Base-by-base conservation (phyloP, 1,284 basidiomycete species). In the Trichosporon ovoides region DNA sequence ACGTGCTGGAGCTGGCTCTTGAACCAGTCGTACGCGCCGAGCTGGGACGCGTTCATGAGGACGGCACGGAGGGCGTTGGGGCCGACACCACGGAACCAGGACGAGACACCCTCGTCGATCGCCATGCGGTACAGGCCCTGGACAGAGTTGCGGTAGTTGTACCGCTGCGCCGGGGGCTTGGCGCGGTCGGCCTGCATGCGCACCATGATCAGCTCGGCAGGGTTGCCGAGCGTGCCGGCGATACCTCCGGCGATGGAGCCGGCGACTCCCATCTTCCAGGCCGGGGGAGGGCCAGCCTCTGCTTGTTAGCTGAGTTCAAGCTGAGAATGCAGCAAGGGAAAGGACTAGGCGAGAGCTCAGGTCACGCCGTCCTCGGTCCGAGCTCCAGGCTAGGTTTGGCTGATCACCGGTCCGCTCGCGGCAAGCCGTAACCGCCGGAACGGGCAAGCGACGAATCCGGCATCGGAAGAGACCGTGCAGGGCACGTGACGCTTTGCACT, bases 21-120 rank as follows among this genome's bases (percentile, higher is more conserved):
- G 83, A 92, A 92, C 71, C 88, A 89, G 75, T 94, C 91, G 72
- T 94, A 94, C 20, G 88, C 90, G 3, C 89, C 91, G 16, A 94
- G 84, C 75, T 95, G 91, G 74, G 86, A 88, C 40, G 89, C 88
- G 74, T 93, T 94, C 91, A 94, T 94, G 62, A 95, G 76, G 3
- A 94, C 73, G 1, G 89, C 87, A 72, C 91, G 84, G 71, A 91
- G 85, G 11, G 90, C 85, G 68, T 94, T 95, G 1, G 91, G 91
- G 0, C 83, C 86, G 7, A 89, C 81, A n/a, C 91, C 91, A 36
- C 91, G 84, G 31, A 77, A 81, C 53, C 93, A 83, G 0, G 88
- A 87, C 1, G 84, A 83, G 16, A 79, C 64, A 3, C 91, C 91
- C 78, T 94, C 91, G 69, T 92, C 88, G 10, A 83, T 80, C 14